These are phyloP conservation scores for Arabidopsis arenosa DNA, from an alignment of 345 rosid species.

Conservation along the genomic window DNA sequence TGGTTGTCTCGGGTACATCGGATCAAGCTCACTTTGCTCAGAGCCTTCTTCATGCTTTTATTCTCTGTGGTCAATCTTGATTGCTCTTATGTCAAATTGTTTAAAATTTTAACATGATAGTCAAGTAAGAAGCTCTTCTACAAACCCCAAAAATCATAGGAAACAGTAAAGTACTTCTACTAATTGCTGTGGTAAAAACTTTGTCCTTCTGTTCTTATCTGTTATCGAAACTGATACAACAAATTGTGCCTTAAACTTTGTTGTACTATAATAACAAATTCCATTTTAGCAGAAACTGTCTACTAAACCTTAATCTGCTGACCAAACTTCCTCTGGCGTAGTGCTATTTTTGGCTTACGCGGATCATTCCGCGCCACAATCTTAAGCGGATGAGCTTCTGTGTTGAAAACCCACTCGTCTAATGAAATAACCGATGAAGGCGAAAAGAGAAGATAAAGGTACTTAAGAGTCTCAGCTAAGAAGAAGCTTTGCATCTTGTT, in stretches of 20 bases:
- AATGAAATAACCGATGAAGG: conserved; percentile 78
- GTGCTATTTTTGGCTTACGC: conserved; percentile 33
- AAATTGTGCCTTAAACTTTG: conserved; percentile 30
- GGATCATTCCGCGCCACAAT: conserved; percentile 60
- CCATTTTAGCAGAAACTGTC: conserved; percentile 32
- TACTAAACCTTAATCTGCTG: conserved; percentile 37
- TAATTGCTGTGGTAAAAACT: conserved; percentile 32
- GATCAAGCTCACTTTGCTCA: conserved; percentile 75
- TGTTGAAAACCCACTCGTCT: conserved; percentile 99
- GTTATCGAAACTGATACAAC: conserved; percentile 30
- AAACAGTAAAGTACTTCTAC: conserved; percentile 21
- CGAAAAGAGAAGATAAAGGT: conserved; percentile 88
- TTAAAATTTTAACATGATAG: not conserved
- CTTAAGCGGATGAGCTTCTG: conserved; percentile 91
- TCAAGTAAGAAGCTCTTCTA: conserved; percentile 10
- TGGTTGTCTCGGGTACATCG: conserved; percentile 64
- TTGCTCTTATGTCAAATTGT: not conserved
- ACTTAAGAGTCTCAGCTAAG: conserved; percentile 93
- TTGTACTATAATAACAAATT: conserved; percentile 28
- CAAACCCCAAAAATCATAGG: not conserved
- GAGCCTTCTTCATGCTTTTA: conserved; percentile 75
- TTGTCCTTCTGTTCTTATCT: conserved; percentile 22
- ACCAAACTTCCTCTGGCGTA: conserved; percentile 48
- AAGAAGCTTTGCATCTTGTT: conserved; percentile 98
- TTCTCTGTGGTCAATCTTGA: conserved; percentile 56